Percentiles rank a stretch among this genome's conserved stretches.
Evolutionary conservation across 345 rosid species (phyloP).

Genomic region (Syzygium aromaticum): DNA sequence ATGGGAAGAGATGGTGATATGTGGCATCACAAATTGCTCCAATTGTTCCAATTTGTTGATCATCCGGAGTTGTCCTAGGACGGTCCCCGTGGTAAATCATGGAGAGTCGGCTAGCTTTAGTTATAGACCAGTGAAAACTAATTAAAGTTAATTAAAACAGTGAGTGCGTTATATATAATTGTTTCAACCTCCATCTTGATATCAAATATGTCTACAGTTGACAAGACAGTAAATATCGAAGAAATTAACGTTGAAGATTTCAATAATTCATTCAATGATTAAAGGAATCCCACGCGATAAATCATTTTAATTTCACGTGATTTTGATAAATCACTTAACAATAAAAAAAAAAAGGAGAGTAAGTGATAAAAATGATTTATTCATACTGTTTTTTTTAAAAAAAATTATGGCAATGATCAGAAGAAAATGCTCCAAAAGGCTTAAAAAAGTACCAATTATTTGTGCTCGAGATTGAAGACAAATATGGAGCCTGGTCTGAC

Average conservation of each 20-base stretch:
- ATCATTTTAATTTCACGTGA: neutral
- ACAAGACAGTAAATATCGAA: neutral
- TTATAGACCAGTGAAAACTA: neutral
- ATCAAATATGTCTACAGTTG: too few species aligned
- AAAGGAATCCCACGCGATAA: accelerated
- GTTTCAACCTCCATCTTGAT: neutral
- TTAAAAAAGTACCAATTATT: neutral
- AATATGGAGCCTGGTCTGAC: too few species aligned
- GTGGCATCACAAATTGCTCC: accelerated
- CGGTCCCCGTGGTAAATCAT: neutral
- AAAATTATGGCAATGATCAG: neutral
- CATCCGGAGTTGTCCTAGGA: neutral
- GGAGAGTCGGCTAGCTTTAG: neutral
- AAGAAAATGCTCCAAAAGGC: neutral
- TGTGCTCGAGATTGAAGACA: too few species aligned
- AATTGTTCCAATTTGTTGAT: neutral
- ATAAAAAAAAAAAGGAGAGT: neutral
- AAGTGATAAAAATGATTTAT: too few species aligned
- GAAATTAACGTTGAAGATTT: neutral
- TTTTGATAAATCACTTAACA: neutral
- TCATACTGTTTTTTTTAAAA: neutral
- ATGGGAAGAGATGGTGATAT: accelerated
- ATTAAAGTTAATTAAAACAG: neutral
- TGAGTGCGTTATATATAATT: accelerated
- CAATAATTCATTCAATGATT: neutral